Conservation (phyloP, 2,329 filamentous ascomycete species). For the Bipolaris zeicola region DNA sequence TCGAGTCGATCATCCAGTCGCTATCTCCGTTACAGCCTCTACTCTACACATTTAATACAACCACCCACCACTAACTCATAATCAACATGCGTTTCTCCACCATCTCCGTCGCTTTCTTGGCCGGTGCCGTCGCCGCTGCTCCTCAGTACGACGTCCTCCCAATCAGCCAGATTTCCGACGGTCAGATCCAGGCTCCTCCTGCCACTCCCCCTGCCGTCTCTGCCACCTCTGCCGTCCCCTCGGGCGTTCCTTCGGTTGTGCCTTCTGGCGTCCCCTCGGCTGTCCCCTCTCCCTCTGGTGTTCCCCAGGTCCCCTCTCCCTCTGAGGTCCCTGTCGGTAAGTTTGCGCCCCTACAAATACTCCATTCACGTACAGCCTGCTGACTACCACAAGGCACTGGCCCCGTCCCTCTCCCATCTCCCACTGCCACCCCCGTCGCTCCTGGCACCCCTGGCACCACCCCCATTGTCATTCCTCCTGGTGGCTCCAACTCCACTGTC, state of each 20-base stretch:
- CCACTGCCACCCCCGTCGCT: not conserved
- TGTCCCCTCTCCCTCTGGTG: not conserved
- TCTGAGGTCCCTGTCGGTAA: not conserved
- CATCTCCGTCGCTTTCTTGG: conserved; percentile 35
- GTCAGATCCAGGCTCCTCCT: conserved; percentile 46
- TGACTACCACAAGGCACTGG: not conserved
- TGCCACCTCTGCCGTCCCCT: not conserved
- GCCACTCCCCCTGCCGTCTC: conserved; percentile 18
- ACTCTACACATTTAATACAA: conserved; percentile 8
- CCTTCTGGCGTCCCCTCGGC: not conserved
- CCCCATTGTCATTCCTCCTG: conserved; percentile 18
- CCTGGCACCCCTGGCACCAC: conserved; percentile 7
- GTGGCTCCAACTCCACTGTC: conserved; percentile 16
- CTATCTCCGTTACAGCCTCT: conserved; percentile 11
- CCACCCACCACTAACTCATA: conserved; percentile 11
- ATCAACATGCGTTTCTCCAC: conserved; percentile 43
- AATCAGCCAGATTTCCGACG: conserved; percentile 48
- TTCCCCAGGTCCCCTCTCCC: conserved; percentile 5
- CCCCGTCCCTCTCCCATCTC: not conserved
- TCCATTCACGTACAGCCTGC: not conserved
- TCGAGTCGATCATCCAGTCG: conserved; percentile 23
- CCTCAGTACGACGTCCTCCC: conserved; percentile 35
- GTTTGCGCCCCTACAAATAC: not conserved
- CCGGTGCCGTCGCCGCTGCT: conserved; percentile 36
- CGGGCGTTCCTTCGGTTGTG: not conserved